Evolutionary conservation across 116 monocot genomes (phyloP), one percentile per base, ranked within the genome.

Genomic region (Cymodocea nodosa): DNA sequence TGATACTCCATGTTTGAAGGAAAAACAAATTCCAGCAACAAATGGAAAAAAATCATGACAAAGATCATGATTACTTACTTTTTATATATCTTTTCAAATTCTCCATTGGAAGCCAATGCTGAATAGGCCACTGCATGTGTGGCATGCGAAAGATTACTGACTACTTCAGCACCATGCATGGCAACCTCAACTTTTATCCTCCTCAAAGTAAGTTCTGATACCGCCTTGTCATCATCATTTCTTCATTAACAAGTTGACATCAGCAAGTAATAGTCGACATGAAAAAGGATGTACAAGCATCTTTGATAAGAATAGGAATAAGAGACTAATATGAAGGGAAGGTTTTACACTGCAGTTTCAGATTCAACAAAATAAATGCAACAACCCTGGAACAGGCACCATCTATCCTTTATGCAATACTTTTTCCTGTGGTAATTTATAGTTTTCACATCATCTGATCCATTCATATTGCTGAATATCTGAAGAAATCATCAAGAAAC

Each of bases 101-200:
- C 35, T 52, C 17, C 69, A 61, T 56, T 65, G 30, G 78, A 67
- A 36, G 64, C 74, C 14, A 63, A 5, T 39, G 73, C 48, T 62
- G 86, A 77, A 78, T 61, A 80, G 22, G 35, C 76, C 48, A 92
- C 70, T 61, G 89, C 62, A 81, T 99, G 98, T 34, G 89, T 99
- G 37, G 98, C 86, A 68, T 25, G 20, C 25, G 68, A 51, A 63
- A 89, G 75, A 62, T 60, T 74, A 39, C 65, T 71, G 62, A 79
- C 80, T 30, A 89, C 70, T 79, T 81, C 80, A 83, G 92, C 92
- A 56, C 86, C 89, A 72, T 52, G 78, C 84, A 84, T 77, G 23
- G 65, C 69, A 65, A 81, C 73, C 56, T 99, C 92, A 59, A 89
- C 86, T 58, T 63, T 79, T 82, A 92, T 79, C 68, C 89, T 84